These are phyloP conservation scores for Conoideocrella luteorostrata DNA, from an alignment of 2,329 filamentous ascomycete species.

Conservation along the genomic window DNA sequence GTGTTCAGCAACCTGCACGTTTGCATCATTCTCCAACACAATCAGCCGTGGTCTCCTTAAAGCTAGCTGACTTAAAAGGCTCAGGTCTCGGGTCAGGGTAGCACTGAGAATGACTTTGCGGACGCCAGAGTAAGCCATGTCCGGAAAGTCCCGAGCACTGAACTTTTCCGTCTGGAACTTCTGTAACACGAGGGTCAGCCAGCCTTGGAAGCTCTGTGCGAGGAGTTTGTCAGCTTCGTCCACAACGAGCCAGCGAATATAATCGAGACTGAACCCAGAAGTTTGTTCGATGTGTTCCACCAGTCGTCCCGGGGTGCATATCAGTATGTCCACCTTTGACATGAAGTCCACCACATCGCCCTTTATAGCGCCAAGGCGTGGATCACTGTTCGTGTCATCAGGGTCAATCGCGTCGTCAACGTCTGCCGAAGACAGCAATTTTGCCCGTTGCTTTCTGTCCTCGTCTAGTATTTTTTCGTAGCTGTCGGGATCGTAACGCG, in stretches of 20 bases:
- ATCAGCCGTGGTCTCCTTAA: conserved; percentile 70
- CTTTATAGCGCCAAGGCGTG: conserved; percentile 27
- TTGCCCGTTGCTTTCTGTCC: conserved; percentile 6
- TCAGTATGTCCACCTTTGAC: conserved; percentile 78
- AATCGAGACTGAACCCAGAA: conserved; percentile 69
- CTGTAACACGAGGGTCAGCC: conserved; percentile 68
- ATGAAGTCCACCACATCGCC: conserved; percentile 55
- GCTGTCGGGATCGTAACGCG: conserved; percentile 57
- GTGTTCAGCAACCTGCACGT: conserved; percentile 40
- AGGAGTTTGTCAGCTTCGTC: conserved; percentile 92
- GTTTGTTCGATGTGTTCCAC: conserved; percentile 87
- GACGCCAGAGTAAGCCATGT: conserved; percentile 48
- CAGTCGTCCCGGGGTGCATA: conserved; percentile 85
- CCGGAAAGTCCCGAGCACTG: conserved; percentile 46
- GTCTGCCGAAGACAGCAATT: conserved; percentile 8
- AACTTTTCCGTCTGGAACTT: conserved; percentile 44
- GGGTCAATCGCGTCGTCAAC: conserved; percentile 15
- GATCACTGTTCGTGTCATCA: conserved; percentile 17
- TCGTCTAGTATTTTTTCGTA: conserved; percentile 29
- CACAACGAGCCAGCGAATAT: conserved; percentile 81
- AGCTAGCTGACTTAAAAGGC: conserved; percentile 67
- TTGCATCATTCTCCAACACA: conserved; percentile 57
- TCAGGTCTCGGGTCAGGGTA: conserved; percentile 83
- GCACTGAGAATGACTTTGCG: conserved; percentile 85
- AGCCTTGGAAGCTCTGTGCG: conserved; percentile 88